A percentile compares a stretch with the other conserved stretches of the same genome.
These are phyloP conservation scores for Stagonosporopsis cucurbitacearum DNA, from an alignment of 2,329 filamentous ascomycete genomes.

Conservation along the genomic window DNA sequence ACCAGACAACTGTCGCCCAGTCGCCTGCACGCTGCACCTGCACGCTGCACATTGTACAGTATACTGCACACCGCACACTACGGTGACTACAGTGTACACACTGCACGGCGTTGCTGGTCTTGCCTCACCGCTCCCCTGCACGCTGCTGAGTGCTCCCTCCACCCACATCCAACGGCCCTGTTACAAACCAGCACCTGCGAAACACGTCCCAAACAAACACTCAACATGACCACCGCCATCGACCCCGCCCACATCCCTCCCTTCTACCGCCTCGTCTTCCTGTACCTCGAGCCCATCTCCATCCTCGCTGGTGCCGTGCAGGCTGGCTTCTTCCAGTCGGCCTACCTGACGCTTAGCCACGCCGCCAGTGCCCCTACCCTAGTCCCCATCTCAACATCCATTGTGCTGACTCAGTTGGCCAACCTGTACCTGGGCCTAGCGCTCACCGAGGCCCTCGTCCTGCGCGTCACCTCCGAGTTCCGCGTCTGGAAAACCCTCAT, in stretches of 20 bases:
- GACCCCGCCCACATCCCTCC: constrained; percentile 59
- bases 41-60: too few species aligned
- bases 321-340: constrained; percentile 57
- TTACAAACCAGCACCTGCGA: constrained; percentile 11
- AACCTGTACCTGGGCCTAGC: constrained; percentile 81
- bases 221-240: constrained; percentile 14
- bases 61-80: not conserved
- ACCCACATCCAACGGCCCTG: not conserved
- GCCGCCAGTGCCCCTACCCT: constrained; percentile 56
- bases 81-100: not conserved
- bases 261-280: constrained; percentile 75
- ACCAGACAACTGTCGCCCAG: not conserved
- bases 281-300: constrained; percentile 70
- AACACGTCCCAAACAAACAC: constrained; percentile 23
- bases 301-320: constrained; percentile 61
- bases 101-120: not conserved
- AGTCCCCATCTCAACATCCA: constrained; percentile 66
- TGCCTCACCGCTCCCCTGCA: constrained; percentile 9
- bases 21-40: not conserved
- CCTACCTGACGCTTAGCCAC: constrained; percentile 71
- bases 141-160: too few species aligned
- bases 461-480: constrained; percentile 71
- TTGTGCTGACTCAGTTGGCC: constrained; percentile 75
- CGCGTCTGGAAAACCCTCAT: constrained; percentile 74
- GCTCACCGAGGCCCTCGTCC: constrained; percentile 76